Evolutionary conservation across 148 eudicot species (phyloP).

Genomic region (Nepenthes gracilis): DNA sequence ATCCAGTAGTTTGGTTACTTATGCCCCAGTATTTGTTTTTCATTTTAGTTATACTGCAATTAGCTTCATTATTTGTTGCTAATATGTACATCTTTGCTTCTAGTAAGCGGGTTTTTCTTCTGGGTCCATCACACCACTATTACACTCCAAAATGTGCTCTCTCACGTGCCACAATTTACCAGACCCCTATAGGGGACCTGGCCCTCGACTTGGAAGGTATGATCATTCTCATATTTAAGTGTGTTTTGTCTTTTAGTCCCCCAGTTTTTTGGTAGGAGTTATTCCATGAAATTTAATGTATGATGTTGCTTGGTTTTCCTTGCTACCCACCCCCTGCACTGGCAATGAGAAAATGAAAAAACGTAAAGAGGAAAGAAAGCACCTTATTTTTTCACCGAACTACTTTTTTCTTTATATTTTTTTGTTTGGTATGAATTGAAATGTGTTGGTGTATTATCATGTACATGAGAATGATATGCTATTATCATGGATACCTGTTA

Average conservation of each 20-base stretch:
- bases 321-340: no score
- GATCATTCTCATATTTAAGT: neutral
- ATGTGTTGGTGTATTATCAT: no score
- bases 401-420: no score
- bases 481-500: no score
- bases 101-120: conserved; percentile 81
- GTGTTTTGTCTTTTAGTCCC: neutral
- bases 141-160: conserved; percentile 92
- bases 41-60: neutral
- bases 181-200: conserved; percentile 87
- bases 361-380: no score
- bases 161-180: conserved; percentile 76
- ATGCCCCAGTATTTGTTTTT: neutral
- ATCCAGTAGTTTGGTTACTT: neutral
- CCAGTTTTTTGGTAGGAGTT: neutral
- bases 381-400: no score
- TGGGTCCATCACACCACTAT: conserved; percentile 98
- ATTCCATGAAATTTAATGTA: no score
- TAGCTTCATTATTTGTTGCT: neutral
- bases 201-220: conserved; percentile 85
- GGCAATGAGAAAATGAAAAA: no score
- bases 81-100: conserved; percentile 9
- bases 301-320: no score
- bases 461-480: no score
- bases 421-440: no score